These are phyloP conservation scores for Infundibulicybe gibba DNA, from an alignment of 768 basidiomycete species.

Conservation along the genomic window DNA sequence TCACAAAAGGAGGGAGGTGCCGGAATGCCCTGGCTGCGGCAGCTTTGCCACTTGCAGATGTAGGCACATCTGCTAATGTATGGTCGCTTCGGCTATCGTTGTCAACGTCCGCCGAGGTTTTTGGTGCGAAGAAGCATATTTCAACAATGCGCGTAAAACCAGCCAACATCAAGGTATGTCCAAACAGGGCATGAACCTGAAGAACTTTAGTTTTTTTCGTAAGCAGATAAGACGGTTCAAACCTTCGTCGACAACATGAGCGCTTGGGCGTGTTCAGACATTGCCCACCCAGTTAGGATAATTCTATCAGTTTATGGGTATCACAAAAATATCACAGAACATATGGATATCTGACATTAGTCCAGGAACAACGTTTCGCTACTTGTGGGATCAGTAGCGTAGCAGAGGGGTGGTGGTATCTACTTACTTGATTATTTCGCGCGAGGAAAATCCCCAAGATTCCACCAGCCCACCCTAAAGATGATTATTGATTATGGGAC, in stretches of 20 bases:
- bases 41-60: constrained; percentile 20
- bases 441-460: constrained; percentile 82
- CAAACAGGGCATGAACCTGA: constrained; percentile 81
- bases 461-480: constrained; percentile 87
- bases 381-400: constrained; percentile 1
- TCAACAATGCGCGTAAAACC: constrained; percentile 80
- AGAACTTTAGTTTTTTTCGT: background rate
- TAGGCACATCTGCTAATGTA: constrained; percentile 46
- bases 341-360: constrained; percentile 56
- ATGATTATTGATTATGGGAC: constrained; percentile 2
- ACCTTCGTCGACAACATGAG: constrained; percentile 84
- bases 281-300: constrained; percentile 90
- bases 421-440: constrained; percentile 66
- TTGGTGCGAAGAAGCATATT: constrained; percentile 68
- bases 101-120: constrained; percentile 25
- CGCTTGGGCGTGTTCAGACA: constrained; percentile 86
- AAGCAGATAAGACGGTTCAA: background rate
- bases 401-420: background rate
- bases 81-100: constrained; percentile 64
- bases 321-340: background rate
- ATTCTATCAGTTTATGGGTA: constrained; percentile 40
- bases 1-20: constrained; percentile 85
- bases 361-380: constrained; percentile 80
- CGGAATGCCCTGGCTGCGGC: constrained; percentile 64
- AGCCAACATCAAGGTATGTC: constrained; percentile 82